Base-by-base conservation (phyloP, 139 green algal genomes). In the Chlamydomonas schloesseri region DNA sequence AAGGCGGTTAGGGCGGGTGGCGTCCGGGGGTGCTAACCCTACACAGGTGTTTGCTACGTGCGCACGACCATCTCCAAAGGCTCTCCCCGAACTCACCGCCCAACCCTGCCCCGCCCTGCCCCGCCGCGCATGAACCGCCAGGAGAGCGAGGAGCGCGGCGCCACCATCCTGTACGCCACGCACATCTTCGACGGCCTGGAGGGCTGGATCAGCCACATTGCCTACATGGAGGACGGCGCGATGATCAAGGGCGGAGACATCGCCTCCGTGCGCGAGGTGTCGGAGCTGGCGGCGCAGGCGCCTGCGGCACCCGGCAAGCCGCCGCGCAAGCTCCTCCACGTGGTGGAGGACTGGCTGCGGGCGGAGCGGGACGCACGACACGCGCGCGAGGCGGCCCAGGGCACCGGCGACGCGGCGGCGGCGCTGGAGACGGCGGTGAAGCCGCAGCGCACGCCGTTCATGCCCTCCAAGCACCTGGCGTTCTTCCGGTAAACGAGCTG, bases 131-230 rank as follows among this genome's bases (percentile, higher is more conserved):
- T n/a, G n/a, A n/a, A n/a, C n/a, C n/a, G n/a, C n/a, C 42, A 95
- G 46, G 96, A 98, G 93, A 97, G 94, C 88, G 90, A 95, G 78
- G 70, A 92, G 79, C 88, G 96, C 6, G 94, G 94, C 17, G 96
- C 95, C 6, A 97, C 93, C 42, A 98, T 99, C 73, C 86, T 99
- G 18, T 99, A 99, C 80, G 96, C 97, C 34, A 99, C 98, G 18
- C 98, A 99, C 93, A 99, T 99, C 65, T 99, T 99, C 88, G 98
- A 99, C 86, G 98, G 98, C 33, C 89, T 99, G 31, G 96, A 98
- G 90, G 47, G 57, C 2, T 98, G 96, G 96, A 81, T 95, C 60
- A 98, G 94, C 10, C 96, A 99, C 84, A 37, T 99, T 17, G 96
- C 93, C 0, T 97, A 97, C 87, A 84, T 98, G 67, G 94, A 96